These are phyloP conservation scores for Exidia glandulosa DNA, from an alignment of 768 basidiomycete genomes.

Conservation along the genomic window DNA sequence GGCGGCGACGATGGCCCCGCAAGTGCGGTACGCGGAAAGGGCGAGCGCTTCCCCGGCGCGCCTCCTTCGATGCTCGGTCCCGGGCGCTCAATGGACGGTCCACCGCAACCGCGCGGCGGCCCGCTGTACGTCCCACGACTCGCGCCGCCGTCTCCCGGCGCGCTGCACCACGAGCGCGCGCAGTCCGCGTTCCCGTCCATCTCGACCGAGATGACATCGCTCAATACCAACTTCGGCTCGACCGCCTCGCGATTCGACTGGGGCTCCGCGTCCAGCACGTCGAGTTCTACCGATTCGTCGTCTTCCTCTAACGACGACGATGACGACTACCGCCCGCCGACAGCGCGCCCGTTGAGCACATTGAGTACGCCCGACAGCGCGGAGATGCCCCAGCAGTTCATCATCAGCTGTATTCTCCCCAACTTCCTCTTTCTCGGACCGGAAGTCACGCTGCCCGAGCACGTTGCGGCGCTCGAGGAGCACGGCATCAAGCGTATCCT, in stretches of 20 bases:
- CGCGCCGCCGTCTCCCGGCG: background rate
- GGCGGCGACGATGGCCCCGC: too few relatives aligned
- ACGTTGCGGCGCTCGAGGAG: slow-evolving; percentile 60
- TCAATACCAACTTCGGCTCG: background rate
- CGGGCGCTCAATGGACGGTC: too few relatives aligned
- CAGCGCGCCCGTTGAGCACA: background rate
- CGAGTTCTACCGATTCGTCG: background rate
- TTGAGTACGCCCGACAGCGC: background rate
- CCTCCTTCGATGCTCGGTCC: background rate
- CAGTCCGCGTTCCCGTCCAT: too few relatives aligned
- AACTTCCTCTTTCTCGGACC: slow-evolving; percentile 87
- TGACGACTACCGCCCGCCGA: background rate
- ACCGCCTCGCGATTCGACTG: background rate
- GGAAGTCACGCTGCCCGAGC: slow-evolving; percentile 62
- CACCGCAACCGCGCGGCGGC: background rate
- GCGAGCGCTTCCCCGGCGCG: background rate
- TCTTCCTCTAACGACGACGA: background rate
- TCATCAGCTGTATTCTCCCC: slow-evolving; percentile 85
- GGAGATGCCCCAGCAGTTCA: slow-evolving; percentile 31
- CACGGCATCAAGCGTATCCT: slow-evolving; percentile 80
- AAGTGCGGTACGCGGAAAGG: background rate
- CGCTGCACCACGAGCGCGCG: background rate
- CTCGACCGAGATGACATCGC: background rate
- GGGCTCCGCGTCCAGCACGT: background rate
- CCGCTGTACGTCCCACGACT: background rate